Base-by-base conservation (phyloP, 805 yeast species). In the Wickerhamiella azymoides region DNA sequence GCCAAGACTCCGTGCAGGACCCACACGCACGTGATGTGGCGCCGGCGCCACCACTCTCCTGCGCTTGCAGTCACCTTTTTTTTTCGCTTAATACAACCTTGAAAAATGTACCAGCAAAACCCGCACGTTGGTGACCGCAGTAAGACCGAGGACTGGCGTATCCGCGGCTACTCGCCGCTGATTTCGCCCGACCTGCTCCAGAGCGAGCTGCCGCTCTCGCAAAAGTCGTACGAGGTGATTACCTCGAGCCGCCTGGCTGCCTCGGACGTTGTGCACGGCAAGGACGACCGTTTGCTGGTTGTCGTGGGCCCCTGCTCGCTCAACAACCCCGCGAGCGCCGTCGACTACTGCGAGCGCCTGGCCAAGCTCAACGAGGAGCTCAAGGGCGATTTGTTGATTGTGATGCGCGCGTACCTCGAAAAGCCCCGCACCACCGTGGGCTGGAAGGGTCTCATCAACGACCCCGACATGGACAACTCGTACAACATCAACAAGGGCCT, bases 401-500 rank as follows among this genome's bases (percentile, higher is more conserved):
- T 92, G 51, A 92, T 92, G 98, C 79, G 98, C 68, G 97, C 97
- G 3, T 92, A 92, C 70, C 72, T 92, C 59, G 98, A 89, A 65
- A 89, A 89, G 67, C 98, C 98, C 57, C 79, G 98, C 68, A 89
- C 98, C 43, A 89, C 97, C 25, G 97, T 92, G 39, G 98, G 98
- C 49, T 89, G 98, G 98, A 89, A 89, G 68, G 98, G 98, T 55
- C 72, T 89, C 54, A 92, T 89, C 58, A 89, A 89, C 62, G 98
- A 89, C 64, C 98, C 98, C 27, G 95, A 92, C 58, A 80, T 89
- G 57, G 94, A 89, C 64, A 84, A 84, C 50, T 72, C 94, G 44
- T 89, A 84, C 77, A 77, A 86, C 57, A 89, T 89, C 63, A 89
- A 89, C 72, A 88, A 89, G 67, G 98, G 98, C 57, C 73, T 89